phyloP scores from a whole-genome alignment of 2,329 filamentous ascomycete species.

The Biscogniauxia marginata region DNA sequence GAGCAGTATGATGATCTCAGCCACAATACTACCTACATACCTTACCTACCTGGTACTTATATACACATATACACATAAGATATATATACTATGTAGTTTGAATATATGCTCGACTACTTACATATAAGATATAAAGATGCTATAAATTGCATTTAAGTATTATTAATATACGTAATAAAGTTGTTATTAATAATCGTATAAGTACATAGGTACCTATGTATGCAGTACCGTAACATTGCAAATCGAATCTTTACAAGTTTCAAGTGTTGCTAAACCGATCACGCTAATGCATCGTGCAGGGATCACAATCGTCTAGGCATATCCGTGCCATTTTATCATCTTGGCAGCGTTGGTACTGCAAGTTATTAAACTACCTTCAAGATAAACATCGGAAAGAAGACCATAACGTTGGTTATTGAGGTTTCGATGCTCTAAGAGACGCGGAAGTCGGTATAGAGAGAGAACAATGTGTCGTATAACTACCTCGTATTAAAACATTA shows the following conservation, averaged over 20 bases:
- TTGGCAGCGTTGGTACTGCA: background rate
- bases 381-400: too few relatives aligned
- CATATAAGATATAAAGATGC: too few relatives aligned
- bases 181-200: background rate
- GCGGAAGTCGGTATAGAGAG: too few relatives aligned
- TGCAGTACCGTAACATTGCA: background rate
- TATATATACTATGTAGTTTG: background rate
- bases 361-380: too few relatives aligned
- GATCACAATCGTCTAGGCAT: too few relatives aligned
- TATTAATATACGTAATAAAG: too few relatives aligned
- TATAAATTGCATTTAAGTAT: too few relatives aligned
- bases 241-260: background rate
- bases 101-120: too few relatives aligned
- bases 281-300: background rate
- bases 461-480: too few relatives aligned
- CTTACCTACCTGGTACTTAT: background rate
- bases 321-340: slow-evolving; percentile 5
- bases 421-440: too few relatives aligned
- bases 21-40: background rate
- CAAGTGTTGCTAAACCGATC: background rate
- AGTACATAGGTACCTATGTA: background rate
- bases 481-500: too few relatives aligned
- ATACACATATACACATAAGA: background rate
- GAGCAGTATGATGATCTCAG: background rate
- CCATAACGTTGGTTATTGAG: too few relatives aligned